Evolutionary conservation across 371 early-diverging fungal species (phyloP).

Genomic region (Circinella minor): DNA sequence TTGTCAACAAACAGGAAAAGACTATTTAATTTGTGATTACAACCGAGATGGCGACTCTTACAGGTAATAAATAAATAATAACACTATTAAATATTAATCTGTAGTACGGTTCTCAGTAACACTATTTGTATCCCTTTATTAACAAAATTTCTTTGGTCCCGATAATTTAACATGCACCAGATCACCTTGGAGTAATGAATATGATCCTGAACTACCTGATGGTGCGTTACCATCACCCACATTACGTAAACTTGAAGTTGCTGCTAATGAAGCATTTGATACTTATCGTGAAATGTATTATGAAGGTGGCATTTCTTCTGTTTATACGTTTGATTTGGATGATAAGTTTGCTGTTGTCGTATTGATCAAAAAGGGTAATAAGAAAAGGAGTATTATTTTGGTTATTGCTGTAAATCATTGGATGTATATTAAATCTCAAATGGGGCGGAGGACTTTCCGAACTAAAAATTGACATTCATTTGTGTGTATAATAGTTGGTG

Average conservation of each 20-base stretch:
- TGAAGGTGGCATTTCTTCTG: conserved; percentile 96
- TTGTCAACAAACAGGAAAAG: conserved; percentile 77
- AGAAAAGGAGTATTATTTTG: not conserved
- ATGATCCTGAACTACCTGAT: conserved; percentile 85
- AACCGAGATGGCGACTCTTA: conserved; percentile 96
- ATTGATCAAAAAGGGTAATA: conserved; percentile 91
- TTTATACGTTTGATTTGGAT: conserved; percentile 77
- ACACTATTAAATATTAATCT: too few relatives aligned
- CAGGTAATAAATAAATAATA: conserved; percentile 53
- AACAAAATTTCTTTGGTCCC: too few relatives aligned
- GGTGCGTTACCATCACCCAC: conserved; percentile 79
- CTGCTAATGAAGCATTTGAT: conserved; percentile 96
- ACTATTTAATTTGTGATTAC: conserved; percentile 93
- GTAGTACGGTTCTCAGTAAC: too few relatives aligned
- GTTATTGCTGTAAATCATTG: too few relatives aligned
- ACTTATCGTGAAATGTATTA: conserved; percentile 96
- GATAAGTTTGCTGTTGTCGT: conserved; percentile 95
- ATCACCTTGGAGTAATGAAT: conserved; percentile 97
- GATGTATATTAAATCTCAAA: not conserved
- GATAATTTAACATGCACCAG: conserved; percentile 36
- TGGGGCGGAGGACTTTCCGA: too few relatives aligned
- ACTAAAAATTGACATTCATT: not conserved
- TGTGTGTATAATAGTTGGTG: conserved; percentile 55
- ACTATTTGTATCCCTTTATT: too few relatives aligned
- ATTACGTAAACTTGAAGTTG: conserved; percentile 87